Conservation (phyloP, 1,284 basidiomycete species). For the Pisolithus thermaeus region DNA sequence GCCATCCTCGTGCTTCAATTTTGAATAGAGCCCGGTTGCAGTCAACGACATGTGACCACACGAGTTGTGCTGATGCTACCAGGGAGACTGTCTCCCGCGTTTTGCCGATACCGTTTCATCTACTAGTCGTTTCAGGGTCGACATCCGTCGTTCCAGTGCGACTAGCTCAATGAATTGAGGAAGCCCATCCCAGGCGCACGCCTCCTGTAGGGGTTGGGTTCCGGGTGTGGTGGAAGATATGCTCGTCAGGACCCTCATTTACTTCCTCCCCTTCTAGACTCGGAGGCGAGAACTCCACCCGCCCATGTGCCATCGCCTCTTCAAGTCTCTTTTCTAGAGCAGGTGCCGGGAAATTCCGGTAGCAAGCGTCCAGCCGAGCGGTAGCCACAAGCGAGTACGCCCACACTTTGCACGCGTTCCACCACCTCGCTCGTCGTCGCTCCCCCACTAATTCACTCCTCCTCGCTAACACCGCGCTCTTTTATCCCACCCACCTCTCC, state of each 20-base stretch:
- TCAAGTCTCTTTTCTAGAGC: conserved; percentile 59
- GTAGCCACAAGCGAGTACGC: too few relatives aligned
- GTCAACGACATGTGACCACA: conserved; percentile 16
- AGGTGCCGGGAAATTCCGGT: too few relatives aligned
- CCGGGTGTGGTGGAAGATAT: conserved; percentile 69
- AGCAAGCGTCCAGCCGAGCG: too few relatives aligned
- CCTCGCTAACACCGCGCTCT: too few relatives aligned
- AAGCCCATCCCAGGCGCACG: conserved; percentile 79
- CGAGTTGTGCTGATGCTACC: conserved; percentile 39
- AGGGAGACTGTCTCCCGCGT: conserved; percentile 91
- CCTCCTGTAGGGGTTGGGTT: conserved; percentile 57
- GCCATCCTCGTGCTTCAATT: conserved; percentile 80
- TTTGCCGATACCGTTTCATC: conserved; percentile 85
- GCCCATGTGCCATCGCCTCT: conserved; percentile 71
- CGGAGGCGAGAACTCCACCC: conserved; percentile 21
- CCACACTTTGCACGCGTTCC: too few relatives aligned
- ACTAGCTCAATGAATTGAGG: conserved; percentile 85
- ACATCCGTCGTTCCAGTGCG: conserved; percentile 98
- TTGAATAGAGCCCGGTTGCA: not conserved
- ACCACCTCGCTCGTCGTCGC: too few relatives aligned
- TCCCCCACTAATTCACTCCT: too few relatives aligned
- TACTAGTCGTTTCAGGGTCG: conserved; percentile 90
- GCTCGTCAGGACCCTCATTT: conserved; percentile 29
- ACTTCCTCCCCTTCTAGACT: conserved; percentile 29
- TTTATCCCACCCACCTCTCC: too few relatives aligned